A percentile compares a stretch with the other conserved stretches of the same genome.
Conservation (phyloP, 2,329 filamentous ascomycete genomes). For the Trichoderma koningii region DNA sequence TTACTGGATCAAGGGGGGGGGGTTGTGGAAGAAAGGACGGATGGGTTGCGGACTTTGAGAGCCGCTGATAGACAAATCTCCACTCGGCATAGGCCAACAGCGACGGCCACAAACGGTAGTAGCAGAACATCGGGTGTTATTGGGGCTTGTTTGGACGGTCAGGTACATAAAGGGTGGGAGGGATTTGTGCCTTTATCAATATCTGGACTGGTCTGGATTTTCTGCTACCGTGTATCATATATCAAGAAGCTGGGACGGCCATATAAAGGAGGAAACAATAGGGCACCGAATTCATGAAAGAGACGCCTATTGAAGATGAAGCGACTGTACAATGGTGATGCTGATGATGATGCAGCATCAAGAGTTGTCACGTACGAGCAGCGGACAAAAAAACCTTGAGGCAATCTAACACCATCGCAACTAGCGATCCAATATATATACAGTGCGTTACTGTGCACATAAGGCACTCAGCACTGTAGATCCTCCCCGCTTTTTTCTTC, state of each 20-base stretch:
- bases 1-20: slow-evolving; percentile 13
- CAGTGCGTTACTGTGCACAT: not conserved
- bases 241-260: slow-evolving; percentile 9
- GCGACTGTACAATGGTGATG: not conserved
- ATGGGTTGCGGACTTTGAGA: slow-evolving; percentile 28
- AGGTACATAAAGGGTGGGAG: slow-evolving; percentile 27
- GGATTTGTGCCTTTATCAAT: slow-evolving; percentile 27
- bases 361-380: not conserved
- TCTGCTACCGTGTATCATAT: slow-evolving; percentile 39
- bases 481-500: not conserved
- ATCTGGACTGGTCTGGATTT: slow-evolving; percentile 21
- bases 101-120: slow-evolving; percentile 35
- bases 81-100: slow-evolving; percentile 46
- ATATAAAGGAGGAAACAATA: slow-evolving; percentile 15
- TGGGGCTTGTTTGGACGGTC: slow-evolving; percentile 3
- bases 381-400: not conserved
- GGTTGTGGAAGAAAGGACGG: slow-evolving; percentile 17
- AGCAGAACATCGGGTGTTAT: slow-evolving; percentile 35
- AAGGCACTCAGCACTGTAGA: not conserved
- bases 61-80: slow-evolving; percentile 52
- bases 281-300: slow-evolving; percentile 20
- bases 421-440: not conserved
- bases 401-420: too few relatives aligned
- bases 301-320: not conserved
- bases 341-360: not conserved